phyloP scores from a whole-genome alignment of 1,284 basidiomycete species.

The Cryptococcus maquisensis region DNA sequence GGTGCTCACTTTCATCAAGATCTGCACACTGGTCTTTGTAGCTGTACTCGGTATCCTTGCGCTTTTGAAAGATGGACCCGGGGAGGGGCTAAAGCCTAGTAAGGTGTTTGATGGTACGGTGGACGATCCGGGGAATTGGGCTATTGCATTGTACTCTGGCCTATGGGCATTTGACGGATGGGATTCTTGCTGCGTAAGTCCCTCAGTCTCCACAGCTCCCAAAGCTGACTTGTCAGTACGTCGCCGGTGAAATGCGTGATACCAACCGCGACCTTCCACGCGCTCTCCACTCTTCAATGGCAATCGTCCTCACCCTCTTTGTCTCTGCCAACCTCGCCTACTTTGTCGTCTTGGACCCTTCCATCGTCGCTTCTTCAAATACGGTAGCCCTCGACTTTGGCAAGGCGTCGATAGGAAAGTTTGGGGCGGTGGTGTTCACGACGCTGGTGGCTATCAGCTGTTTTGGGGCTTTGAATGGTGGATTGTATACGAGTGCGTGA shows the following conservation, averaged over 20 bases:
- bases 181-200: constrained; percentile 51
- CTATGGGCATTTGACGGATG: constrained; percentile 95
- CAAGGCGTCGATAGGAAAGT: constrained; percentile 71
- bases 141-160: constrained; percentile 89
- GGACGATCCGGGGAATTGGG: constrained; percentile 74
- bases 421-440: constrained; percentile 83
- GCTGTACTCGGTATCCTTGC: constrained; percentile 48
- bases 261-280: constrained; percentile 81
- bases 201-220: background rate
- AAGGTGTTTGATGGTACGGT: constrained; percentile 72
- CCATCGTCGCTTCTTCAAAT: constrained; percentile 57
- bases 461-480: constrained; percentile 84
- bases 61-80: constrained; percentile 40
- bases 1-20: constrained; percentile 78
- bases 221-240: constrained; percentile 55
- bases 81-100: constrained; percentile 25
- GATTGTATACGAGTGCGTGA: constrained; percentile 68
- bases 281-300: constrained; percentile 84
- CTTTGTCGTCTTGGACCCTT: constrained; percentile 85
- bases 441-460: constrained; percentile 85
- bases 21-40: constrained; percentile 49
- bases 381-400: constrained; percentile 96
- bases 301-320: constrained; percentile 62
- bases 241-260: constrained; percentile 85
- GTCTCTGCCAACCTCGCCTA: constrained; percentile 82